Conservation (phyloP, 305 asterid species). For the Fraxinus albicans region DNA sequence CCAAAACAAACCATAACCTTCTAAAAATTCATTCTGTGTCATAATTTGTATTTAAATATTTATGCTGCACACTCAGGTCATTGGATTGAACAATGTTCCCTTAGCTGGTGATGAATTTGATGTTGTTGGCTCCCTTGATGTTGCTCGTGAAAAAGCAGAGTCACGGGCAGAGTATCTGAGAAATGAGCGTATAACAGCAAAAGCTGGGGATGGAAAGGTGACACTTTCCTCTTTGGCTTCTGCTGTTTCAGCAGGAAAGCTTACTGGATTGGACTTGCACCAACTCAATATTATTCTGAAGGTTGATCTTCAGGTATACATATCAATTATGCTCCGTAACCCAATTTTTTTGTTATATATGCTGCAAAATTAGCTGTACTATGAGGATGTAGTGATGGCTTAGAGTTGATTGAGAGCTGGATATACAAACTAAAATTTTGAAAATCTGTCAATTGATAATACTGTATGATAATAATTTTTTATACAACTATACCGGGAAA, state of each 20-base stretch:
- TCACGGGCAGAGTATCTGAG: conserved; percentile 64
- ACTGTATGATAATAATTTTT: background rate
- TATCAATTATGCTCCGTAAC: background rate
- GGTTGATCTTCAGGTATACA: conserved; percentile 91
- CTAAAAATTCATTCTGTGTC: background rate
- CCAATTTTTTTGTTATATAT: background rate
- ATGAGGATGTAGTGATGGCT: background rate
- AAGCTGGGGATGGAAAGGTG: conserved; percentile 93
- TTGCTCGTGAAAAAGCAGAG: conserved; percentile 85
- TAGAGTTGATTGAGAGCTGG: background rate
- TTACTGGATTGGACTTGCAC: conserved; percentile 84
- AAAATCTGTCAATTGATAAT: background rate
- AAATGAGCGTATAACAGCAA: conserved; percentile 75
- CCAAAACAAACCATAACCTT: background rate
- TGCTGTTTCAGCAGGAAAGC: conserved; percentile 82
- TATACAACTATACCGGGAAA: background rate
- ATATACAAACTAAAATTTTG: background rate
- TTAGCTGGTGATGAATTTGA: conserved; percentile 98
- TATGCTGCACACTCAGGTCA: conserved; percentile 52
- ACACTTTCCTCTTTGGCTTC: conserved; percentile 94
- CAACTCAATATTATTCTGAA: conserved; percentile 88
- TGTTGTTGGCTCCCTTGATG: conserved; percentile 80
- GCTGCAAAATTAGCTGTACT: background rate
- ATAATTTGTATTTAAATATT: conserved; percentile 3
- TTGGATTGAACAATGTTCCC: conserved; percentile 91